A percentile compares a stretch with the other conserved stretches of the same genome.
Evolutionary conservation across 2,329 filamentous ascomycete genomes (phyloP).

Genomic region (Talaromyces atroroseus): DNA sequence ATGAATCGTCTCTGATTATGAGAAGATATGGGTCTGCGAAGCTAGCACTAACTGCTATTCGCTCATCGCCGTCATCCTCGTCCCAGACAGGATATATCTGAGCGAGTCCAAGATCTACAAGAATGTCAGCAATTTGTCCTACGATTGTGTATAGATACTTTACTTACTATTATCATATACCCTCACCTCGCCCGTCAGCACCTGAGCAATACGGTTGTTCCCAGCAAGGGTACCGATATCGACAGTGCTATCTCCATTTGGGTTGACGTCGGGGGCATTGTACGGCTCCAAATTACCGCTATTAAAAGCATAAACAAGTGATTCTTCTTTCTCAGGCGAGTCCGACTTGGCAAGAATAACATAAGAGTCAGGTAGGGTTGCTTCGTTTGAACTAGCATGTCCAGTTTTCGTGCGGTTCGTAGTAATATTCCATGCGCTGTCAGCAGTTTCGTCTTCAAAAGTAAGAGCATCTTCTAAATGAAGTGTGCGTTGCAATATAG

Average conservation of each 20-base stretch:
- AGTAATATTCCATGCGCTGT: constrained; percentile 76
- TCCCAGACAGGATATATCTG: constrained; percentile 93
- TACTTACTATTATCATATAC: constrained; percentile 81
- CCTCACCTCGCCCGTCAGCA: constrained; percentile 77
- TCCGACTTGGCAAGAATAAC: constrained; percentile 72
- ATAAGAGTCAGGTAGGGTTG: constrained; percentile 61
- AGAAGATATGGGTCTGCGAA: constrained; percentile 83
- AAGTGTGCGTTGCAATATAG: constrained; percentile 71
- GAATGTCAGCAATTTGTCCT: not conserved
- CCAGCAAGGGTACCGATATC: constrained; percentile 79
- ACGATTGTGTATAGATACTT: not conserved
- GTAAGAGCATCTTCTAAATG: constrained; percentile 65
- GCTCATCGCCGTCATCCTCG: constrained; percentile 73
- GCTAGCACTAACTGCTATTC: constrained; percentile 70
- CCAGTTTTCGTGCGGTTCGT: constrained; percentile 42
- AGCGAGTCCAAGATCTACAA: constrained; percentile 70
- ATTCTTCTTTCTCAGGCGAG: constrained; percentile 64
- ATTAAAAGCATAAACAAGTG: constrained; percentile 72
- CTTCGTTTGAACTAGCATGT: constrained; percentile 44
- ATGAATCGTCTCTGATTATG: constrained; percentile 76
- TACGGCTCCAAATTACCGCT: constrained; percentile 68
- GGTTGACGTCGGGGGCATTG: constrained; percentile 83
- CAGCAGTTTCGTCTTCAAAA: constrained; percentile 66
- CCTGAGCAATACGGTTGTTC: constrained; percentile 76
- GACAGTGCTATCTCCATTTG: constrained; percentile 78